Conservation (phyloP, 2,329 filamentous ascomycete genomes). For the Plenodomus biglobosus region DNA sequence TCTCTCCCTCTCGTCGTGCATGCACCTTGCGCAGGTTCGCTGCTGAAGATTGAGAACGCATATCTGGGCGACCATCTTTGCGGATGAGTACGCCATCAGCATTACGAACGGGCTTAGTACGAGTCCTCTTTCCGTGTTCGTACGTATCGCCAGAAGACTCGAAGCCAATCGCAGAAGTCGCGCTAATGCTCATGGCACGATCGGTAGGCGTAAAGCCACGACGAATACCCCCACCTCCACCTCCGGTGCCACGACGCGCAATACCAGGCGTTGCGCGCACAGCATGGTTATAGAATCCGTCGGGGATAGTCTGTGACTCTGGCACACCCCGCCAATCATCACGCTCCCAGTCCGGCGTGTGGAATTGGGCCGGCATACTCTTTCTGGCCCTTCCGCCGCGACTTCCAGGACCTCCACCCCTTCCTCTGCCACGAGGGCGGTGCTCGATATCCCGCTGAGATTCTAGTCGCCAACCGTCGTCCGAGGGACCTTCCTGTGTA, state of each 20-base stretch:
- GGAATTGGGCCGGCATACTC: constrained; percentile 35
- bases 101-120: constrained; percentile 54
- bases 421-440: constrained; percentile 42
- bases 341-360: constrained; percentile 46
- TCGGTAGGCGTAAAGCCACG: constrained; percentile 30
- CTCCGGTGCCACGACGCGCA: constrained; percentile 41
- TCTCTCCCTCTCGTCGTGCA: constrained; percentile 49
- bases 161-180: constrained; percentile 23
- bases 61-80: constrained; percentile 55
- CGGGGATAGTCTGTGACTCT: constrained; percentile 41
- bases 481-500: constrained; percentile 32
- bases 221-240: constrained; percentile 23
- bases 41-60: constrained; percentile 55
- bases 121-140: constrained; percentile 50
- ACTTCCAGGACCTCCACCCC: constrained; percentile 45
- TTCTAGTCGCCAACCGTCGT: constrained; percentile 38
- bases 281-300: constrained; percentile 39
- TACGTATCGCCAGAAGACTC: constrained; percentile 38
- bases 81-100: constrained; percentile 54
- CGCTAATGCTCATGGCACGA: constrained; percentile 30
- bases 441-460: constrained; percentile 34
- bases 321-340: constrained; percentile 39
- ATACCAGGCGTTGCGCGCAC: constrained; percentile 30
- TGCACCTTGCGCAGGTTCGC: constrained; percentile 56
- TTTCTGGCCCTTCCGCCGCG: constrained; percentile 45